phyloP scores from a whole-genome alignment of 768 basidiomycete genomes.

The Suillus alpinus region DNA sequence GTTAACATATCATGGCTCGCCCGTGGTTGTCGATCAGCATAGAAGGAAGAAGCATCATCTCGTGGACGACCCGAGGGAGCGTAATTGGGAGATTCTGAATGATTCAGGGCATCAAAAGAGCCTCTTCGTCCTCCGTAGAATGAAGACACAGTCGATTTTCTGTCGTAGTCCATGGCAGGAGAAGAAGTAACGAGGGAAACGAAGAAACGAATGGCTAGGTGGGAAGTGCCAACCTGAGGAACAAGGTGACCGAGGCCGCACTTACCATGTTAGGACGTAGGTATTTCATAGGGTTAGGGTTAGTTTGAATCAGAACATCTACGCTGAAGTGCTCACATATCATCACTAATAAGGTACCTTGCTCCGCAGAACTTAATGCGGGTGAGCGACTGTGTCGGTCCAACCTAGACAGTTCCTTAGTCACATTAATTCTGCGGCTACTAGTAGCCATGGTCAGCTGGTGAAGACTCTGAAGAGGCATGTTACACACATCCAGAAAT shows the following conservation, averaged over 20 bases:
- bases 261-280: constrained; percentile 1
- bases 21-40: constrained; percentile 37
- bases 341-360: background rate
- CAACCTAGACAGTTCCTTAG: background rate
- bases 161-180: constrained; percentile 64
- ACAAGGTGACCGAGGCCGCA: background rate
- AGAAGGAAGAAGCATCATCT: constrained; percentile 74
- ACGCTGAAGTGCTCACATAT: background rate
- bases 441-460: too few relatives aligned
- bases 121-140: constrained; percentile 66
- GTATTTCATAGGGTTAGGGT: constrained; percentile 24
- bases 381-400: background rate
- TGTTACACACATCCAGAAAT: too few relatives aligned
- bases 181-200: constrained; percentile 1
- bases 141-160: constrained; percentile 76
- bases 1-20: constrained; percentile 48
- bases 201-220: constrained; percentile 8
- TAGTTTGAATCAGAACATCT: constrained; percentile 1
- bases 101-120: constrained; percentile 60
- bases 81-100: constrained; percentile 33
- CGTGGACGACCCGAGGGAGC: constrained; percentile 38
- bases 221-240: constrained; percentile 9
- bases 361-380: background rate
- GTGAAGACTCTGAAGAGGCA: too few relatives aligned
- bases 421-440: too few relatives aligned